Evolutionary conservation across 371 early-diverging fungal species (phyloP), one percentile per base, ranked within the genome.

Genomic region (Saksenaea oblongispora): DNA sequence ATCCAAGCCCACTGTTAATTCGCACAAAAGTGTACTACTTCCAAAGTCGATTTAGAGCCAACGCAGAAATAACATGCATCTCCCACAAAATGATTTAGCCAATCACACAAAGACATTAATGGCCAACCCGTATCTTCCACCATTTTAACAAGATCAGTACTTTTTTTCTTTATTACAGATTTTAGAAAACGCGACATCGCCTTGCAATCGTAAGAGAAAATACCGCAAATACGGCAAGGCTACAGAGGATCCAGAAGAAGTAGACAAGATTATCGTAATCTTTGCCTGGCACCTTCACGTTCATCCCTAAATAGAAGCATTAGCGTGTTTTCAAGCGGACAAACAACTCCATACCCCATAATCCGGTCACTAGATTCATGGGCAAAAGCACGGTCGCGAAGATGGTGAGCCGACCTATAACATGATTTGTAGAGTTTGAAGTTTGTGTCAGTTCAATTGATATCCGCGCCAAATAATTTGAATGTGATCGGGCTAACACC

Each of bases 391-490:
- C 87, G 47, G 89, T 87, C 1, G 96, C 98, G 67, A 96, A 77
- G 34, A 93, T 91, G 22, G 97, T 96, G 72, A 98, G 84, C 34
- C 89, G 87, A 42, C 93, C 91, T 24, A 96, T 92, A 1, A 94
- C 94, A 58, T 91, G 90, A 69, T 94, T 94, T 9, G 95, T 95
- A 26, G 88, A 71, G 74, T 95, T 95, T 26, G 92, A 92, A 3
- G 95, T 86, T 66, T 94, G 91, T 4, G 96, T 97, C 69, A 98
- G 86, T 67, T 97, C 96, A 34, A 98, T 96, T 13, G 90, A 90
- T 36, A 98, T 96, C 65, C 95, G 93, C 0, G 97, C 98, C 31
- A 98, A 77, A 65, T 98, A 98, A 72, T 96, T 98, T 13, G 91
- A 85, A 65, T 98, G 97, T 1, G 95, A 86, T 4, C 97, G 82